Percentiles rank a stretch among this genome's conserved stretches.
phyloP scores from a whole-genome alignment of 1,284 basidiomycete genomes.

The Sphagnurus paluster region DNA sequence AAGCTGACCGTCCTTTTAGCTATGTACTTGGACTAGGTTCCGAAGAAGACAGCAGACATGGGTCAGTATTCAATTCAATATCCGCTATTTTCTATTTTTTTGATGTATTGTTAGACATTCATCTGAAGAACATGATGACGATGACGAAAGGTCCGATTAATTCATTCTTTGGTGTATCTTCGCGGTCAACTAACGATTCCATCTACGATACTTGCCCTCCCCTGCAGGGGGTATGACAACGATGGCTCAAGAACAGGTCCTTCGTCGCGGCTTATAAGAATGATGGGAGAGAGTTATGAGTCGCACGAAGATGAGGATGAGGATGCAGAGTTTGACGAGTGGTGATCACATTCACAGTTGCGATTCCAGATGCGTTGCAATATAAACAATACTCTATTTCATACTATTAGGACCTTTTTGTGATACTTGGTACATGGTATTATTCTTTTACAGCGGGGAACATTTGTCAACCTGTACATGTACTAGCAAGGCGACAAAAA shows the following conservation, averaged over 20 bases:
- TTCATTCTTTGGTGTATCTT: background rate
- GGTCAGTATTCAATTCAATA: too few relatives aligned
- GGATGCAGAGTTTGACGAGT: background rate
- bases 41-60: constrained; percentile 8
- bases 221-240: constrained; percentile 11
- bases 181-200: background rate
- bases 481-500: too few relatives aligned
- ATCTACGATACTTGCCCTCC: background rate
- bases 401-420: too few relatives aligned
- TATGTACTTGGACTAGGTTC: background rate
- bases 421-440: too few relatives aligned
- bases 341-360: too few relatives aligned
- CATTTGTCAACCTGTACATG: too few relatives aligned
- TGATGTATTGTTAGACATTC: background rate
- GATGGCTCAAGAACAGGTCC: constrained; percentile 18
- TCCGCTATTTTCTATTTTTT: background rate
- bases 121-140: constrained; percentile 4
- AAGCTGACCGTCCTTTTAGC: background rate
- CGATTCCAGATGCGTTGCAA: too few relatives aligned
- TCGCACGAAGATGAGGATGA: background rate
- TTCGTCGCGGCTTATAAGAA: constrained; percentile 13
- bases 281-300: constrained; percentile 8
- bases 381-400: too few relatives aligned
- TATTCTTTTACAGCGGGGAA: too few relatives aligned
- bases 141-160: constrained; percentile 6